These are phyloP conservation scores for Xylariaceae sp. DNA, from an alignment of 2,329 filamentous ascomycete species.

Conservation along the genomic window DNA sequence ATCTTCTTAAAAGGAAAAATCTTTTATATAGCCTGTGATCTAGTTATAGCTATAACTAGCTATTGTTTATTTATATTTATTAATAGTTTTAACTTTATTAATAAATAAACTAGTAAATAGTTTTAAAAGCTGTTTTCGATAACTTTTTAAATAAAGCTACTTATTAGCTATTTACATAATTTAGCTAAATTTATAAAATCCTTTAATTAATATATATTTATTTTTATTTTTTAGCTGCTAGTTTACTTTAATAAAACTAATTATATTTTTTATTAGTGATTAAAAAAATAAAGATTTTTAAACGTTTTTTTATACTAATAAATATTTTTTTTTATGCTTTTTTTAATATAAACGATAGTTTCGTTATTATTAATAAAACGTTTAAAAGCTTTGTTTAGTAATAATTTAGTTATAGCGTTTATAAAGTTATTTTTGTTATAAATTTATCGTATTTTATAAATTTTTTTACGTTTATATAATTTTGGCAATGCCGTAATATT, in stretches of 20 bases:
- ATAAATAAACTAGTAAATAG: too few relatives aligned
- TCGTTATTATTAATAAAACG: neutral
- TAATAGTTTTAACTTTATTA: too few relatives aligned
- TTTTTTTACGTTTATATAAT: constrained; percentile 1
- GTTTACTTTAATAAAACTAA: neutral
- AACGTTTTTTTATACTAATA: neutral
- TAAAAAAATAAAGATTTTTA: neutral
- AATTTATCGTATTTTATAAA: neutral
- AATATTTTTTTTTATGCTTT: neutral
- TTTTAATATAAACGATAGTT: neutral
- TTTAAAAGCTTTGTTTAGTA: neutral
- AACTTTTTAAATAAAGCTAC: too few relatives aligned
- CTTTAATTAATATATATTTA: too few relatives aligned
- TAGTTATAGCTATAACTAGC: too few relatives aligned
- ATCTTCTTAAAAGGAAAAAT: too few relatives aligned
- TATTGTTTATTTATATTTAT: too few relatives aligned
- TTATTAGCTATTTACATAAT: too few relatives aligned
- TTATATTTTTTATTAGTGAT: neutral
- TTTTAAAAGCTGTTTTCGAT: too few relatives aligned
- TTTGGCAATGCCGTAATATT: neutral
- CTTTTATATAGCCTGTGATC: too few relatives aligned
- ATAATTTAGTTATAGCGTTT: neutral
- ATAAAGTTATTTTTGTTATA: neutral
- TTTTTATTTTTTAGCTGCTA: too few relatives aligned
- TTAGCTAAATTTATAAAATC: too few relatives aligned